phyloP scores from a whole-genome alignment of 306 rosid genomes.

The Corylus americana region DNA sequence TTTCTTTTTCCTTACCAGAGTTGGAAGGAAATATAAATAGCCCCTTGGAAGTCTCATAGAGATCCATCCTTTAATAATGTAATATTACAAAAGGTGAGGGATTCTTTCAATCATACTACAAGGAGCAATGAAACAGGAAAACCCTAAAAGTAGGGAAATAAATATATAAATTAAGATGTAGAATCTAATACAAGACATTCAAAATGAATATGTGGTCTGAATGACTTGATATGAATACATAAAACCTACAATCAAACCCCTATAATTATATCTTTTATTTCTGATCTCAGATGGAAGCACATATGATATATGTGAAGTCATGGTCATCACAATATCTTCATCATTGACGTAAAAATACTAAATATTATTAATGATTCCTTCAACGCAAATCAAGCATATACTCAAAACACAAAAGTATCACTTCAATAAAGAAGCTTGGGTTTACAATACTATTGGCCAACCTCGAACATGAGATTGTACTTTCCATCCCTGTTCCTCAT shows the following conservation, averaged over 20 bases:
- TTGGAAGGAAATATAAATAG: neutral
- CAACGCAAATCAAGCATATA: conserved; percentile 12
- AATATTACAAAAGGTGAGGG: neutral
- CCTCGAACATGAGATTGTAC: conserved; percentile 99
- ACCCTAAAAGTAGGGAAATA: neutral
- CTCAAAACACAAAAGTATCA: neutral
- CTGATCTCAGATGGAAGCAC: neutral
- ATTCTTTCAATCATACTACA: no score
- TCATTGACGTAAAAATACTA: conserved; percentile 8
- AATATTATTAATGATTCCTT: conserved; percentile 2
- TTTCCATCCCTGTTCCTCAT: conserved; percentile 99
- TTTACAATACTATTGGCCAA: conserved; percentile 33
- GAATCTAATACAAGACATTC: neutral
- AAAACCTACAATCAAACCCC: neutral
- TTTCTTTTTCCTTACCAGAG: neutral
- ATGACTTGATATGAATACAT: neutral
- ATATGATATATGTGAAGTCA: neutral
- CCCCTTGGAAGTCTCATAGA: neutral
- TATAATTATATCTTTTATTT: neutral
- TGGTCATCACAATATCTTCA: conserved; percentile 16
- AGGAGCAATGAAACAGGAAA: neutral
- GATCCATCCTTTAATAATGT: neutral
- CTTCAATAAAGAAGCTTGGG: conserved; percentile 7
- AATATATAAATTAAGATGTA: neutral
- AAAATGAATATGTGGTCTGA: neutral